Evolutionary conservation across 345 rosid species (phyloP), one percentile per base, ranked within the genome.

Genomic region (Hevea brasiliensis): DNA sequence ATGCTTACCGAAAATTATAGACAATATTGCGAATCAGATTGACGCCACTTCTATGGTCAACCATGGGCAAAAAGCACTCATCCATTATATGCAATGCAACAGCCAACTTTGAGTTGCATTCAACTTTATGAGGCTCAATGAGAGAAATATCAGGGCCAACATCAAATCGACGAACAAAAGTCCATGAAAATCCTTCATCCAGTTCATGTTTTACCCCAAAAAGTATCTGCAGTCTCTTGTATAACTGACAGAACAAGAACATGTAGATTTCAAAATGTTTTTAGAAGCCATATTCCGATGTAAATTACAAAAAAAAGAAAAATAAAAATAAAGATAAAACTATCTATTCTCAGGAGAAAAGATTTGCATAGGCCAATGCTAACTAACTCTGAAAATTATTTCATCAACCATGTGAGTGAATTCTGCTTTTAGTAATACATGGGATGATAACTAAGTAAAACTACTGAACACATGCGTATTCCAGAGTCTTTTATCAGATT

Each of bases 31-130:
- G 90, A 77, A 94, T 90, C 79, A 92, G 81, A 85, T 92, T 88
- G 68, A 85, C 83, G 75, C 98, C 98, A 82, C 96, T 94, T 86
- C 89, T 86, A 79, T 87, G 91, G 83, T 94, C 98, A 71, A 82
- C 78, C 72, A 86, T 85, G 62, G 98, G 98, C 82, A 87, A 83
- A 81, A 94, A 94, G 77, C 98, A 94, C 83, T 92, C 98, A 71
- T 94, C 95, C 98, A 94, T 92, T 63, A 94, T 81, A 53, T 82
- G 76, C 70, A 90, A 83, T 27, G 98, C 98, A 84, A 92, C 97
- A 64, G 98, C 97, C 79, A 89, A 79, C 86, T 87, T 88, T 64
- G 97, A 88, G 79, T 92, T 94, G 85, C 89, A 81, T 76, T 86
- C 91, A 58, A 94, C 82, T 78, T 86, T 85, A 74, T 59, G 84